Percentiles rank a stretch among this genome's conserved stretches.
These are phyloP conservation scores for Aureobasidium sp. DNA, from an alignment of 2,329 filamentous ascomycete genomes.

Conservation along the genomic window DNA sequence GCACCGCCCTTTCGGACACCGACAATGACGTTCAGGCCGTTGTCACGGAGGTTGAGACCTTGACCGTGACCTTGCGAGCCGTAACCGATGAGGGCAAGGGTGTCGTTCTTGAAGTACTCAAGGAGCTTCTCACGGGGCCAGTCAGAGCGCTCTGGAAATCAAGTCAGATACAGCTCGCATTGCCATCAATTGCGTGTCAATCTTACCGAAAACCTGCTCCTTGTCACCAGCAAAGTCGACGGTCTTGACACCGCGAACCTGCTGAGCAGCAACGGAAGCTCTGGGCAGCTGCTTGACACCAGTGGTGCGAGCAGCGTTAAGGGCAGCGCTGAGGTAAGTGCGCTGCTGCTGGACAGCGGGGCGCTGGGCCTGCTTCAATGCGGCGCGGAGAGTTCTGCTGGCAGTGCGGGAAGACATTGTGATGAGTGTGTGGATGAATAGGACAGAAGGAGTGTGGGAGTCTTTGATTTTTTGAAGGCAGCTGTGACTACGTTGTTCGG, in stretches of 20 bases:
- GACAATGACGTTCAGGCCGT: slow-evolving; percentile 97
- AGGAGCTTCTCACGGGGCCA: slow-evolving; percentile 98
- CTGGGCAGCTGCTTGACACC: slow-evolving; percentile 36
- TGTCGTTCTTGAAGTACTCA: slow-evolving; percentile 99
- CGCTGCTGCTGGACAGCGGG: slow-evolving; percentile 46
- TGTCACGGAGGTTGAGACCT: slow-evolving; percentile 99
- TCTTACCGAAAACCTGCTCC: slow-evolving; percentile 86
- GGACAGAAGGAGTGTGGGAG: slow-evolving; percentile 3
- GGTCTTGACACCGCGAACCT: slow-evolving; percentile 86
- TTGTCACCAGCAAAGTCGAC: slow-evolving; percentile 96
- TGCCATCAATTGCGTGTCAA: not conserved
- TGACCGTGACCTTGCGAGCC: slow-evolving; percentile 97
- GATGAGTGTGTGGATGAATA: slow-evolving; percentile 17
- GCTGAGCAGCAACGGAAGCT: slow-evolving; percentile 49
- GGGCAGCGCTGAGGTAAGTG: slow-evolving; percentile 53
- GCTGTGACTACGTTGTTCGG: slow-evolving; percentile 9
- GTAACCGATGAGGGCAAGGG: slow-evolving; percentile 97
- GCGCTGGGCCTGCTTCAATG: slow-evolving; percentile 48
- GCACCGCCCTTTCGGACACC: slow-evolving; percentile 97
- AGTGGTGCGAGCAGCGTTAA: slow-evolving; percentile 40
- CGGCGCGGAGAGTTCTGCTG: slow-evolving; percentile 53
- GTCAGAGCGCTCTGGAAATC: slow-evolving; percentile 75
- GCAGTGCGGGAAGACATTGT: slow-evolving; percentile 73
- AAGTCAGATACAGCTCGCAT: slow-evolving; percentile 25
- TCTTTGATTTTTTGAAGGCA: slow-evolving; percentile 8